Evolutionary conservation across 345 rosid species (phyloP), one percentile per base, ranked within the genome.

Genomic region (Gossypium arboreum): DNA sequence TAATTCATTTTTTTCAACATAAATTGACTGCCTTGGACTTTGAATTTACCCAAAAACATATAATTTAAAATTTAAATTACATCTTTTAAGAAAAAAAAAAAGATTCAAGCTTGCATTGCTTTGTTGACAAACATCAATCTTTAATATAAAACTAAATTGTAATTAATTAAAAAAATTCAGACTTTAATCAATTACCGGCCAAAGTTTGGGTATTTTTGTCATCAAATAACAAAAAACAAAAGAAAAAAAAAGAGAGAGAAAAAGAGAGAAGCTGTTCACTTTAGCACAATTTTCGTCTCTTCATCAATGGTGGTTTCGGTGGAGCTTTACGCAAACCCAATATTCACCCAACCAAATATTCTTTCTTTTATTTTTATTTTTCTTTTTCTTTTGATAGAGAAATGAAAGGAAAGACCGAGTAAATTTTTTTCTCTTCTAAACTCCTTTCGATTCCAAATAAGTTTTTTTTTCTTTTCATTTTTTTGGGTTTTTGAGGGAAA

Each of bases 261-360:
- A 34, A 0, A 34, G 39, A 34, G 39, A 34, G 39, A 34, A 0
- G 39, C 20, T 10, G 45, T 76, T 72, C 54, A 39, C 65, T 62
- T 78, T 78, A 13, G 77, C 75, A 41, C 73, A 74, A 63, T 51
- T 34, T 29, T 24, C 41, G 54, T n/a, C 58, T 41, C 25, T 13
- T 72, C 48, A 79, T 76, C 72, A 57, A 68, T 79, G 79, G 83
- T 70, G 83, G 52, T 44, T 63, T 81, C 75, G 82, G 86, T 88
- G 85, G 87, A 79, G 86, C 77, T 82, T 82, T 82, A 70, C 86
- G 85, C 87, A 74, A 83, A 60, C 81, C 83, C 82, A 81, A 79
- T 78, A 80, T 15, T 24, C 56, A 69, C 80, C 77, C 64, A 29
- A 54, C 50, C 22, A 4, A 55, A 71, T 64, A 83, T 80, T 78